Evolutionary conservation across 805 yeast species (phyloP), one percentile per base, ranked within the genome.

Genomic region (Soucietia sequanensis): DNA sequence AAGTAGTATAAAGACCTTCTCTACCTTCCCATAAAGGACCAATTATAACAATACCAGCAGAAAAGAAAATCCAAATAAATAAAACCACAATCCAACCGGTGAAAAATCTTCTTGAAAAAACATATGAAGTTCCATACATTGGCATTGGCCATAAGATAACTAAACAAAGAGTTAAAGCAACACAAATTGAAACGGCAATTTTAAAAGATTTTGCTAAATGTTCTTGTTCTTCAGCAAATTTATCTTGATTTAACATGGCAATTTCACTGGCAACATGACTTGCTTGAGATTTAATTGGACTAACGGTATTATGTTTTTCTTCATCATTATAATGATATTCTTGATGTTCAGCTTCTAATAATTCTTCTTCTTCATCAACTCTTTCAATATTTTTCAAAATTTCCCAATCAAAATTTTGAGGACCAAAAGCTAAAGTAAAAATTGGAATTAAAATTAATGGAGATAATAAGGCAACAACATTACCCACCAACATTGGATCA

Each of bases 111-210:
- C 76, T 80, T 34, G 86, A 77, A 61, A 88, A 89, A 26, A 88
- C 68, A 53, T 88, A 88, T 3, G 75, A 72, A 4, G 82, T 54
- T 21, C 95, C 96, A 57, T 82, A 88, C 93, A 89, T 82, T 45
- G 96, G 96, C 88, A 88, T 84, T 50, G 96, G 96, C 93, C 95
- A 87, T 20, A 88, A 52, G 17, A 89, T 72, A 21, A 88, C 62
- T 32, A 88, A 63, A 30, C 81, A 69, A 6, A 86, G 46, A 5
- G 87, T 78, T 46, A 86, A 69, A 27, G 74, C 62, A 2, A 76
- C 58, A 54, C 90, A 83, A 26, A 84, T 63, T 35, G 62, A 62
- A 23, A 76, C 74, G 1, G 90, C 93, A 26, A 64, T 62, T 47
- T 74, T 80, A 31, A 85, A 73, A 6, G 86, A 80, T 47, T 63